Conservation (phyloP, 2,329 filamentous ascomycete species). For the Elsinoe fawcettii region DNA sequence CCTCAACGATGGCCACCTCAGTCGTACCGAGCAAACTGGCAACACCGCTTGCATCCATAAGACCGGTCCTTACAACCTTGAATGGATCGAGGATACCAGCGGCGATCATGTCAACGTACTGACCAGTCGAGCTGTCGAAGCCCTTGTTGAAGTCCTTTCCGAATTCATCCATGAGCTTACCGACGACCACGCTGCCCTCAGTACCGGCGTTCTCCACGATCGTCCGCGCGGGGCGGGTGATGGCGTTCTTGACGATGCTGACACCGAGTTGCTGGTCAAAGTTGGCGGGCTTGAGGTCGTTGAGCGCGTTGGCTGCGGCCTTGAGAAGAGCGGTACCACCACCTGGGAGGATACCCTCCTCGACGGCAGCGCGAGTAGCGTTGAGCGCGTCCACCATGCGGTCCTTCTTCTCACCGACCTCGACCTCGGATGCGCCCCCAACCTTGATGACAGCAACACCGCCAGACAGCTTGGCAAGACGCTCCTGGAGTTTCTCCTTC, state of each 20-base stretch:
- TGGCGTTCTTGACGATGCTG: constrained; percentile 94
- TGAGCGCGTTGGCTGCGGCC: constrained; percentile 82
- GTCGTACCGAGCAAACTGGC: constrained; percentile 95
- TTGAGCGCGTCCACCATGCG: constrained; percentile 97
- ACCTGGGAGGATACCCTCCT: constrained; percentile 97
- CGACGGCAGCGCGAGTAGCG: constrained; percentile 93
- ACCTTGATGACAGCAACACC: constrained; percentile 99
- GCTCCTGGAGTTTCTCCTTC: constrained; percentile 99
- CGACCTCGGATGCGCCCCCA: constrained; percentile 92
- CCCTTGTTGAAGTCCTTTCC: constrained; percentile 94
- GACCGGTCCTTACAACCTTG: constrained; percentile 97
- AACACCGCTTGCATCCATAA: constrained; percentile 90
- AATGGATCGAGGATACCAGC: constrained; percentile 97
- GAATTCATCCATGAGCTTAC: constrained; percentile 94
- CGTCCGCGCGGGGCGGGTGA: constrained; percentile 85
- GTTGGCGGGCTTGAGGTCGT: constrained; percentile 78
- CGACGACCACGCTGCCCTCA: constrained; percentile 92
- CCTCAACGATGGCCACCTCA: constrained; percentile 95
- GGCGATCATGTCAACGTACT: constrained; percentile 98
- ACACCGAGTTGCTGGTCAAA: constrained; percentile 99
- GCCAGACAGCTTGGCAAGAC: constrained; percentile 96
- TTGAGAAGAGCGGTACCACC: constrained; percentile 98
- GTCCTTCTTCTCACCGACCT: constrained; percentile 99
- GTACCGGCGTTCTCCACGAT: constrained; percentile 97
- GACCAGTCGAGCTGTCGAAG: constrained; percentile 90